Evolutionary conservation across 352 stramenopile genomes (phyloP).

Genomic region (Globisporangium recalcitrans): DNA sequence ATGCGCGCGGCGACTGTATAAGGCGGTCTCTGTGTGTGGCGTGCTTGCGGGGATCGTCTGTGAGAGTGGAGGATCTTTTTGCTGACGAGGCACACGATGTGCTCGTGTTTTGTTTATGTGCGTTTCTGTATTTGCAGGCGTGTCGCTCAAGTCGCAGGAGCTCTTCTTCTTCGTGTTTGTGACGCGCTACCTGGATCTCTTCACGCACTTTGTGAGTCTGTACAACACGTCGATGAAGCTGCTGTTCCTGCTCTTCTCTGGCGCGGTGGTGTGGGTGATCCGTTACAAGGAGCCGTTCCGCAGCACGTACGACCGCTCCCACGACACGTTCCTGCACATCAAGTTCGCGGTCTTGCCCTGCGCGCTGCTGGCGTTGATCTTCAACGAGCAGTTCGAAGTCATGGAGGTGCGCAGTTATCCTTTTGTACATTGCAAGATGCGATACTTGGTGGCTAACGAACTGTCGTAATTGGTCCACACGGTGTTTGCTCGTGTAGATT

Average conservation of each 20-base stretch:
- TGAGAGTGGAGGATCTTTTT: neutral
- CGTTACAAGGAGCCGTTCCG: slow-evolving; percentile 94
- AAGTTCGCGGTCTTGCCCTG: slow-evolving; percentile 97
- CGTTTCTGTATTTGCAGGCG: slow-evolving; percentile 56
- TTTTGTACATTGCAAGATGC: neutral
- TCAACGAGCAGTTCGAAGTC: slow-evolving; percentile 91
- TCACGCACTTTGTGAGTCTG: slow-evolving; percentile 92
- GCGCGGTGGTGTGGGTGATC: slow-evolving; percentile 98
- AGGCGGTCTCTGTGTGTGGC: neutral
- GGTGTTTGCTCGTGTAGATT: slow-evolving; percentile 43
- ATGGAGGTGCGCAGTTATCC: slow-evolving; percentile 48
- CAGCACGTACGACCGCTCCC: slow-evolving; percentile 97
- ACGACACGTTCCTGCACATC: slow-evolving; percentile 98
- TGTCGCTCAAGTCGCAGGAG: slow-evolving; percentile 98
- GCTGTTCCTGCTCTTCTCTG: slow-evolving; percentile 95
- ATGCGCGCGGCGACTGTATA: neutral
- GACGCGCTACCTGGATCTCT: slow-evolving; percentile 98
- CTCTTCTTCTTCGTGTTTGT: slow-evolving; percentile 99
- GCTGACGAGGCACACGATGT: neutral
- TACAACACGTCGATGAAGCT: slow-evolving; percentile 99
- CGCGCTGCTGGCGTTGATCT: slow-evolving; percentile 92
- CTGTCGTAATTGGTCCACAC: neutral
- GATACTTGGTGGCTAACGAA: neutral
- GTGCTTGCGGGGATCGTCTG: too few species aligned
- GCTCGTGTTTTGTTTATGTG: neutral